Conservation (phyloP, 306 rosid genomes). For the Vigna nakashimae region DNA sequence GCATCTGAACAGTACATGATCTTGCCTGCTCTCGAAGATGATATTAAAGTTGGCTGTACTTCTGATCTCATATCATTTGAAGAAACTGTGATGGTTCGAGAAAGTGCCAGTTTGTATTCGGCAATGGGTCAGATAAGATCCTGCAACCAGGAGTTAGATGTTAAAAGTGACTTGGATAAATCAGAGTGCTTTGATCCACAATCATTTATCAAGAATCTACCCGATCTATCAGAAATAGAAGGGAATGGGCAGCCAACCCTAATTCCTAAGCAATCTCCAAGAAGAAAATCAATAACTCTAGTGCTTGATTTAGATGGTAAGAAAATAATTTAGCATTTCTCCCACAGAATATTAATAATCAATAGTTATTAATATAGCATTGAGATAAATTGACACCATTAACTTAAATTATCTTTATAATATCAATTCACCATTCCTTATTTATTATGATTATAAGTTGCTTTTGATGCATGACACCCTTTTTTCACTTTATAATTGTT, state of each 20-base stretch:
- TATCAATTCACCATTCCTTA: not conserved
- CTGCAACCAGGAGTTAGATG: slow-evolving; percentile 67
- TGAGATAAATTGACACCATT: slow-evolving; percentile 1
- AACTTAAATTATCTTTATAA: slow-evolving; percentile 7
- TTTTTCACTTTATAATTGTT: not conserved
- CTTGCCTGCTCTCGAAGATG: slow-evolving; percentile 85
- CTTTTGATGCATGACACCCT: not conserved
- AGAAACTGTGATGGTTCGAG: slow-evolving; percentile 58
- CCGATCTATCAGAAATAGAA: slow-evolving; percentile 83
- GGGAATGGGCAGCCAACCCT: slow-evolving; percentile 62
- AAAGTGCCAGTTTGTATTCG: slow-evolving; percentile 68
- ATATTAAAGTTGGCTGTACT: slow-evolving; percentile 54
- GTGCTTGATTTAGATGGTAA: slow-evolving; percentile 99
- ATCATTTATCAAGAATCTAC: slow-evolving; percentile 77
- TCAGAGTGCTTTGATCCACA: slow-evolving; percentile 91
- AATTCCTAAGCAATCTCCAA: slow-evolving; percentile 63
- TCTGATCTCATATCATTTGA: slow-evolving; percentile 57
- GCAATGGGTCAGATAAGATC: slow-evolving; percentile 80
- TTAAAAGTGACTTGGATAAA: slow-evolving; percentile 65
- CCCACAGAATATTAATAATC: slow-evolving; percentile 24
- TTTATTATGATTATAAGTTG: not conserved
- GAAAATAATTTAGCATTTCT: slow-evolving; percentile 43
- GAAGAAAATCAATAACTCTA: slow-evolving; percentile 72
- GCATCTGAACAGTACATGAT: slow-evolving; percentile 78
- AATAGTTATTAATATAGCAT: slow-evolving; percentile 16